Base-by-base conservation (phyloP, 345 rosid species). In the Theobroma cacao region DNA sequence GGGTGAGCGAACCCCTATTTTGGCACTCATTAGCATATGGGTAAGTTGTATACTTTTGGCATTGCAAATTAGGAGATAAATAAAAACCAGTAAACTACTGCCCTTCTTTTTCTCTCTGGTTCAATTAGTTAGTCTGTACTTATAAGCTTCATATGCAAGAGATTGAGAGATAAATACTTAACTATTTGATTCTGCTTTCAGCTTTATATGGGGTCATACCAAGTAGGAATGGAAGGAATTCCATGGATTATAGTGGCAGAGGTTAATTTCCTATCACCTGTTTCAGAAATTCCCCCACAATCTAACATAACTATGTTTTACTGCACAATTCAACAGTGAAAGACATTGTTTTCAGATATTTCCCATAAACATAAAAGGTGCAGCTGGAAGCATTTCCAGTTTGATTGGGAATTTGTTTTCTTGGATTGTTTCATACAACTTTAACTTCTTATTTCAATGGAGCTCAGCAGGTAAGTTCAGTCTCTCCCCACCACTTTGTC, bases 371-470 rank as follows among this genome's bases (percentile, higher is more conserved):
- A 13, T 66, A 40, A 40, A 59, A 60, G 77, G 65, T 38, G 17
- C 66, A 74, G 65, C 66, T 36, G 77, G 65, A 41, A 59, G 26
- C 53, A 3, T 26, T 0, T 33, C 18, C 15, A 60, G 60, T 59
- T 40, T 74, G 15, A 30, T 28, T 26, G 60, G 77, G 38, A 8
- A 45, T 28, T 2, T 20, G 3, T 7, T 22, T 40, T 17, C 24
- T 41, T 74, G 77, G 77, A 28, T 28, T 26, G 77, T 74, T 59
- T 40, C 77, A 10, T 59, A 58, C 67, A 14, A 15, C 56, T 74
- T 74, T n/a, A 74, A 59, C 68, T 41, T 28, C 26, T 38, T 74
- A 10, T 9, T 74, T 60, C 53, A 59, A 59, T 41, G 77, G 77
- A 59, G 77, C 52, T 74, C 56, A 59, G 52, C 67, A 74, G 77